Conservation (phyloP, 2,329 filamentous ascomycete species). For the Cladosporium sp. region DNA sequence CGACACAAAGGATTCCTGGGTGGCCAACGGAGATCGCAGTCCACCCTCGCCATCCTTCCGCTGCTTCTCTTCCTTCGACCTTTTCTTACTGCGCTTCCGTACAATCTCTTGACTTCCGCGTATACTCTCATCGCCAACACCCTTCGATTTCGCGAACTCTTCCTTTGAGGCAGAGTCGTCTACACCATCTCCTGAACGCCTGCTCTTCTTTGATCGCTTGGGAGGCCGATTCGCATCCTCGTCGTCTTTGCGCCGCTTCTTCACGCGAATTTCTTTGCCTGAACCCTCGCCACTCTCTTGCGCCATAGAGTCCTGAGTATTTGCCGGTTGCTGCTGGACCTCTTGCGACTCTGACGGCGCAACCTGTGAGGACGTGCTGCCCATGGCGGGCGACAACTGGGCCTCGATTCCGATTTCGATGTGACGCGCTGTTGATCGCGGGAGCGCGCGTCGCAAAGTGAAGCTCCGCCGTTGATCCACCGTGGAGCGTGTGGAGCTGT, state of each 20-base stretch:
- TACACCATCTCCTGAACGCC: neutral
- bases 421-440: neutral
- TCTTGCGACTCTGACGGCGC: neutral
- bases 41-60: neutral
- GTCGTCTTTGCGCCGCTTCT: constrained; percentile 1
- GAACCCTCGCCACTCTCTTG: neutral
- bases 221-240: neutral
- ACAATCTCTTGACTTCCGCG: constrained; percentile 1
- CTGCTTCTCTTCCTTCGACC: constrained; percentile 4
- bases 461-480: constrained; percentile 4
- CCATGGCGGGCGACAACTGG: constrained; percentile 3
- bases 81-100: constrained; percentile 13
- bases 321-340: neutral
- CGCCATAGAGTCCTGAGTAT: neutral
- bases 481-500: neutral
- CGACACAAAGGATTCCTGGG: neutral
- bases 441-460: neutral
- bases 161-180: neutral
- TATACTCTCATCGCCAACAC: neutral
- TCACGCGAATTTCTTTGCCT: neutral
- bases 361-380: constrained; percentile 11
- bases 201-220: constrained; percentile 6
- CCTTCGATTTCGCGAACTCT: neutral
- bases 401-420: too few species aligned
- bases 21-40: neutral